Base-by-base conservation (phyloP, 352 stramenopile genomes). In the Pythium apleroticum region DNA sequence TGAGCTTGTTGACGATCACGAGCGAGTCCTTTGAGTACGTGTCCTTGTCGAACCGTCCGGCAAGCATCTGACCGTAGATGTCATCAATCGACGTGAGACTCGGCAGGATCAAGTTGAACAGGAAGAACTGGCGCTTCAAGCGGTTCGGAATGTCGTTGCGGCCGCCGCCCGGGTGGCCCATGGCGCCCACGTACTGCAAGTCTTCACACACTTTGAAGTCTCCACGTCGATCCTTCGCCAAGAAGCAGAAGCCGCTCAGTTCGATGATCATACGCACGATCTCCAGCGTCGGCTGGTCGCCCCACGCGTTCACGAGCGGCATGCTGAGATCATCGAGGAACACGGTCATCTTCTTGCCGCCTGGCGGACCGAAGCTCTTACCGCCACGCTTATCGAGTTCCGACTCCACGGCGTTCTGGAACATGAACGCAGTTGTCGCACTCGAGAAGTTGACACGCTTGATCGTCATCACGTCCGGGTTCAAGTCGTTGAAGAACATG, bases 121-220 rank as follows among this genome's bases (percentile, higher is more conserved):
- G 84, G 78, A 98, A 99, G 71, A 99, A 99, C 63, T 99, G 98
- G n/a, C 97, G 94, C 81, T 99, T 99, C 33, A 99, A 81, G 1
- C 97, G 92, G 72, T 99, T 99, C n/a, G 97, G 97, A 68, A 99
- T 99, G 74, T 99, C 97, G 70, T 99, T 99, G 54, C 97, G 95
- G 22, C 97, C 97, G 63, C 96, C 95, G 58, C 97, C 96, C 15
- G 97, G 97, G 62, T 99, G 96, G 30, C 95, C 93, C 97, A 99
- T 99, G n/a, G 96, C 97, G 1, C 91, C 97, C 25, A 99, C 86
- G 65, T 99, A 99, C 73, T 98, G 90, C 28, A 99, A 70, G 71
- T 99, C 97, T 72, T 99, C 97, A 66, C 96, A 99, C 7, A 98
- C 93, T 63, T 99, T 99, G 71, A 99, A 99, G 70, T 99, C 97